A percentile compares a stretch with the other conserved stretches of the same genome.
Conservation (phyloP, 73 alveolate genomes). For the Paraurostyla sp. region DNA sequence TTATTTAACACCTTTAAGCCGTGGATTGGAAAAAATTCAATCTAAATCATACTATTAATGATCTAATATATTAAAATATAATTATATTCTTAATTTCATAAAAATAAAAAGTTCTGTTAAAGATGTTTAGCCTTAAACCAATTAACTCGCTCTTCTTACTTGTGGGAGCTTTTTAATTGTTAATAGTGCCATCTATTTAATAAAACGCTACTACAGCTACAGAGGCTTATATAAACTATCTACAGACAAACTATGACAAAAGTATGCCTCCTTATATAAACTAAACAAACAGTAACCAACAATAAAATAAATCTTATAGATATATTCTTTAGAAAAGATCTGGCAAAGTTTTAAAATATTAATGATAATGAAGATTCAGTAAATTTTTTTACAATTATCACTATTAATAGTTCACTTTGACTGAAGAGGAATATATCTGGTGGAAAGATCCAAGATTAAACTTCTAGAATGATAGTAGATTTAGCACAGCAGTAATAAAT, state of each 20-base stretch:
- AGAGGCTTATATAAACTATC: background rate
- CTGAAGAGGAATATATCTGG: background rate
- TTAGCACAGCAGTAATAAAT: background rate
- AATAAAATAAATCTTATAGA: background rate
- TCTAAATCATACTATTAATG: too few relatives aligned
- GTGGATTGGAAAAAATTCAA: too few relatives aligned
- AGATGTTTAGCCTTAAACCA: too few relatives aligned
- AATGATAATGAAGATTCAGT: background rate
- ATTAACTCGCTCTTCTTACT: too few relatives aligned
- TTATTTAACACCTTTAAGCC: too few relatives aligned
- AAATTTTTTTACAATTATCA: background rate
- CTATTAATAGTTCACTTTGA: background rate
- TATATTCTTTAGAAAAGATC: background rate
- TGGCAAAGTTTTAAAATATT: background rate
- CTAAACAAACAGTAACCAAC: background rate
- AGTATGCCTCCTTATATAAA: background rate
- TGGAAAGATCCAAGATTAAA: slow-evolving; percentile 51
- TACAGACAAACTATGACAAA: background rate
- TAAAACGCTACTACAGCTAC: too few relatives aligned
- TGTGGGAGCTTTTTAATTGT: too few relatives aligned
- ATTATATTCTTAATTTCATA: too few relatives aligned
- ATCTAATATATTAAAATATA: too few relatives aligned
- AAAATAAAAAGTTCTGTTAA: too few relatives aligned
- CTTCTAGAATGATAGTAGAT: background rate
- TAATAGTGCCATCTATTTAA: too few relatives aligned